Evolutionary conservation across 2,329 filamentous ascomycete species (phyloP).

Genomic region (Amauroascus verrucosus): DNA sequence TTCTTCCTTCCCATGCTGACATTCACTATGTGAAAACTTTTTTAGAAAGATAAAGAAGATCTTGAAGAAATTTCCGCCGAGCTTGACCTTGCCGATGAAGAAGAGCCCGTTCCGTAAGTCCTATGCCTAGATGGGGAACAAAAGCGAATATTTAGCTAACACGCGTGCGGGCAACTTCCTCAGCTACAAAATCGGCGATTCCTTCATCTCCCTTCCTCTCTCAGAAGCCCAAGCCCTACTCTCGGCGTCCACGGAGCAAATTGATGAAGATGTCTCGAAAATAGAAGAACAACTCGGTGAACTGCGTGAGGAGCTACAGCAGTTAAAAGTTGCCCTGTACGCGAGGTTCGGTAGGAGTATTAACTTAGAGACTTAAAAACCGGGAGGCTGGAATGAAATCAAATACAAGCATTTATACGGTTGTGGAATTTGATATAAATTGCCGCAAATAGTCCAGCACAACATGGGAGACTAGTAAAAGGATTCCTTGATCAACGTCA

Average conservation of each 20-base stretch:
- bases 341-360: conserved; percentile 93
- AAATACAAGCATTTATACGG: too few species aligned
- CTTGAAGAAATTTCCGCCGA: conserved; percentile 86
- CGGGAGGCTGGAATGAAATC: too few species aligned
- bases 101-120: conserved; percentile 78
- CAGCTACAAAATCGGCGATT: conserved; percentile 94
- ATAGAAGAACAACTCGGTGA: conserved; percentile 67
- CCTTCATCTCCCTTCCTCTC: conserved; percentile 79
- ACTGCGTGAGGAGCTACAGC: conserved; percentile 75
- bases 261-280: conserved; percentile 64
- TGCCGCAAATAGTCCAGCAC: too few species aligned
- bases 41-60: conserved; percentile 94
- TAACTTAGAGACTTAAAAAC: conserved; percentile 60
- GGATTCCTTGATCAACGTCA: too few species aligned
- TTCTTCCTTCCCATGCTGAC: not conserved
- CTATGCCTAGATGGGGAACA: too few species aligned
- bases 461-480: too few species aligned
- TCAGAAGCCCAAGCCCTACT: conserved; percentile 81
- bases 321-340: conserved; percentile 85
- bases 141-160: too few species aligned
- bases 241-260: conserved; percentile 55
- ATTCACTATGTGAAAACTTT: not conserved
- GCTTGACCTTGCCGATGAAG: conserved; percentile 88
- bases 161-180: not conserved
- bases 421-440: too few species aligned